Base-by-base conservation (phyloP, 306 rosid genomes). In the Cicer chorassanicum region DNA sequence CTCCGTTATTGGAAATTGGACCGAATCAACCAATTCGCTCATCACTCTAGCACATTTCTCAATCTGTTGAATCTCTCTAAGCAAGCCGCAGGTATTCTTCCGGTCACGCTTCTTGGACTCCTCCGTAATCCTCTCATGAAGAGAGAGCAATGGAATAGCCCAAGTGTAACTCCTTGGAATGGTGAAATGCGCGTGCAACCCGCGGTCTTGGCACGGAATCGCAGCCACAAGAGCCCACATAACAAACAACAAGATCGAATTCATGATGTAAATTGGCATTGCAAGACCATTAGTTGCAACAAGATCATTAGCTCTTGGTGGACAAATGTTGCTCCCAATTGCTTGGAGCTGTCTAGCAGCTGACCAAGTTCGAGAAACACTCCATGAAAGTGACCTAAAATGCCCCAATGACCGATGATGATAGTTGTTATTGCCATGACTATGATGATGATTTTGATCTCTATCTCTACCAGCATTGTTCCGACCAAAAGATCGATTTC, bases 121-220 rank as follows among this genome's bases (percentile, higher is more conserved):
- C 84, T 94, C 98, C 69, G 81, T 53, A 56, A 94, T 88, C 82
- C 87, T 78, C 62, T 91, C 98, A 54, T 94, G 88, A 0, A 91
- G 86, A 2, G 86, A 78, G 8, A 85, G 85, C 74, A 92, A 42
- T 4, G 97, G 82, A 59, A 59, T 84, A 14, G 96, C 91, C 98
- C 97, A 94, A 5, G 76, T 4, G 39, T 76, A 87, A 14, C 79
- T 82, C 90, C 93, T 80, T 2, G 97, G 88, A 56, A 84, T 74
- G 10, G 86, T 65, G 70, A 91, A 89, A 78, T 94, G 97, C 11
- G 85, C 95, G 18, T 88, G 87, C 39, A 94, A 80, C 4, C 98
- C 98, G 0, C 98, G 86, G 82, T 94, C 98, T 83, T 94, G 98
- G 89, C 98, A 94, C 1, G 98, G 98, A 78, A 94, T 91, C 5